phyloP scores from a whole-genome alignment of 805 yeast species.

The Lachancea fermentati region DNA sequence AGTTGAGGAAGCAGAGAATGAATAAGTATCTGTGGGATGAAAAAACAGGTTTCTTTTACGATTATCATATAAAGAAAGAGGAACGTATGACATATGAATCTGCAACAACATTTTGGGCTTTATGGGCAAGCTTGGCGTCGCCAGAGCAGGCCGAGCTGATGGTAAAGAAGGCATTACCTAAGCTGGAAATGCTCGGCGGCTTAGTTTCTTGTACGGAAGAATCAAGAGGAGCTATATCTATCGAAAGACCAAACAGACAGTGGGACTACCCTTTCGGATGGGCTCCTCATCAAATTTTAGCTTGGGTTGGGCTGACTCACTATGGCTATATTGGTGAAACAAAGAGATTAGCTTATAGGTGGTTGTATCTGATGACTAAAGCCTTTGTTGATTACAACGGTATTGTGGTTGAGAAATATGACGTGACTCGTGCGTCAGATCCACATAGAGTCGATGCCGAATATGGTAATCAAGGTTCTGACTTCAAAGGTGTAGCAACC shows the following conservation, averaged over 20 bases:
- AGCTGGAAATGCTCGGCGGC: conserved; percentile 86
- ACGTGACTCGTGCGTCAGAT: conserved; percentile 74
- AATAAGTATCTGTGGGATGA: conserved; percentile 81
- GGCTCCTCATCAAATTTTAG: conserved; percentile 96
- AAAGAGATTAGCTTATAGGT: conserved; percentile 69
- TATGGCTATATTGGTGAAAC: conserved; percentile 67
- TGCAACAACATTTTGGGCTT: conserved; percentile 88
- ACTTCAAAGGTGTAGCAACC: conserved; percentile 84
- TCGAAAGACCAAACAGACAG: conserved; percentile 80
- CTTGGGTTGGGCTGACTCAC: conserved; percentile 78
- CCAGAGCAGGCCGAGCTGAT: conserved; percentile 61
- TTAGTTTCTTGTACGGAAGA: conserved; percentile 74
- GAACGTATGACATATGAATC: conserved; percentile 65
- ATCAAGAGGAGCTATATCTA: conserved; percentile 65
- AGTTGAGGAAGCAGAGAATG: conserved; percentile 46
- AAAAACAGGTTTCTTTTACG: conserved; percentile 69
- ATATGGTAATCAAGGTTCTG: conserved; percentile 94
- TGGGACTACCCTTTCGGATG: conserved; percentile 99
- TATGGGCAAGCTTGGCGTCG: conserved; percentile 75
- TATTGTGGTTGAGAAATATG: conserved; percentile 91
- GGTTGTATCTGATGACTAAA: conserved; percentile 86
- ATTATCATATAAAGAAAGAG: conserved; percentile 61
- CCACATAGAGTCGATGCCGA: conserved; percentile 94
- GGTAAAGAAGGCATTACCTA: conserved; percentile 51
- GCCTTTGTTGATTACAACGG: conserved; percentile 92